Evolutionary conservation across 139 green algal genomes (phyloP).

Genomic region (Haematococcus lacustris): DNA sequence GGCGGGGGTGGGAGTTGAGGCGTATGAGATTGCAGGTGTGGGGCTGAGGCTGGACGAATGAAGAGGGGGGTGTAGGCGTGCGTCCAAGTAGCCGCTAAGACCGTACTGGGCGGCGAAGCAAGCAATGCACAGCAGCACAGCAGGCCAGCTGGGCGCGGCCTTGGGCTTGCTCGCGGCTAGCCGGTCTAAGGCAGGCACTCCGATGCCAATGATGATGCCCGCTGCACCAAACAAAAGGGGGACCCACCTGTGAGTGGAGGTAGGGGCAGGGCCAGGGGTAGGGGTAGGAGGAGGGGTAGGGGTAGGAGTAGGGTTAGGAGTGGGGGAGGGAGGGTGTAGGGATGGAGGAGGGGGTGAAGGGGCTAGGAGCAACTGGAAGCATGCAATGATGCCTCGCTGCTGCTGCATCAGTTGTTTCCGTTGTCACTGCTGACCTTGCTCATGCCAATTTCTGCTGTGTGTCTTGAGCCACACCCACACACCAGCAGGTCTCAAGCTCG

Average conservation of each 20-base stretch:
- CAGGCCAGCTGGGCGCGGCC: constrained; percentile 3
- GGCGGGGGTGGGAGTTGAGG: too few species aligned
- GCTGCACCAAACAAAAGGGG: constrained; percentile 38
- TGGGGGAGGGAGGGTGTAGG: too few species aligned
- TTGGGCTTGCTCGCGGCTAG: not conserved
- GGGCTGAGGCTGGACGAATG: too few species aligned
- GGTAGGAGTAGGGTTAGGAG: too few species aligned
- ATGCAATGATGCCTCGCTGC: not conserved
- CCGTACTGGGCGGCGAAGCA: constrained; percentile 22
- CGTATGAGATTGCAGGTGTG: too few species aligned
- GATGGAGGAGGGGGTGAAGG: not conserved
- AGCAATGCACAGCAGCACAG: constrained; percentile 16
- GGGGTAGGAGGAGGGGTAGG: too few species aligned
- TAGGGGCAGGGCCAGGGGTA: too few species aligned
- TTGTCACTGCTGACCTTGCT: too few species aligned
- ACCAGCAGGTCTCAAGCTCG: constrained; percentile 21
- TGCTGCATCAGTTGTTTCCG: too few species aligned
- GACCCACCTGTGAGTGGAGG: constrained; percentile 47
- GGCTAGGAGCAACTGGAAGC: not conserved
- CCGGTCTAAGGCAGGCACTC: constrained; percentile 10
- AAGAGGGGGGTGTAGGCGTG: too few species aligned
- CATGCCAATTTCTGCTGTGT: too few species aligned
- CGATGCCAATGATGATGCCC: constrained; percentile 35
- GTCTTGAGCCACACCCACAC: too few species aligned
- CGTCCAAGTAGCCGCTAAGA: constrained; percentile 13